These are phyloP conservation scores for Blepharisma stoltei DNA, from an alignment of 73 alveolate genomes.

Conservation along the genomic window DNA sequence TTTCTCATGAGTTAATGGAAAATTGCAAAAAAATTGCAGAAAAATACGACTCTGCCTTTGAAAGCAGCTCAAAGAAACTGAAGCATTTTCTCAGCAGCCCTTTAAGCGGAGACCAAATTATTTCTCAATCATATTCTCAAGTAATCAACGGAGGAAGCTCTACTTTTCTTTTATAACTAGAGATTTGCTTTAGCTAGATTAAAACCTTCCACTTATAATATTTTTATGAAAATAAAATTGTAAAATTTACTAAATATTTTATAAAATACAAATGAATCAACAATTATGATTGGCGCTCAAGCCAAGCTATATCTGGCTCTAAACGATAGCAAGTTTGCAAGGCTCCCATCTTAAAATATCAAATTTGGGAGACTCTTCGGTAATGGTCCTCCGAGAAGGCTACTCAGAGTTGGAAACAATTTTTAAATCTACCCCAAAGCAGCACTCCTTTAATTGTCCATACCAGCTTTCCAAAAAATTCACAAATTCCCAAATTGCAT, in stretches of 20 bases:
- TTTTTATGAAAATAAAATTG: too few species aligned
- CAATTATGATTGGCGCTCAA: too few species aligned
- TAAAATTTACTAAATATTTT: too few species aligned
- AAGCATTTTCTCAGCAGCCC: not conserved
- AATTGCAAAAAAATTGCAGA: too few species aligned
- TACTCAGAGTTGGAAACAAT: not conserved
- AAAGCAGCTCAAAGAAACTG: too few species aligned
- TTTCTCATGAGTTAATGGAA: slow-evolving; percentile 18
- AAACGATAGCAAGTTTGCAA: not conserved
- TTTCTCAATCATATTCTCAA: not conserved
- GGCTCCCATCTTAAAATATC: not conserved
- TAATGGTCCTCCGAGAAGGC: not conserved
- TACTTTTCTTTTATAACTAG: slow-evolving; percentile 7
- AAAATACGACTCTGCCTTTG: too few species aligned
- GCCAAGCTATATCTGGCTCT: too few species aligned
- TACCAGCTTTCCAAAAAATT: slow-evolving; percentile 4
- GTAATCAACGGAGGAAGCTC: not conserved
- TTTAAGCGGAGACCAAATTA: not conserved
- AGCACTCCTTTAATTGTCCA: not conserved
- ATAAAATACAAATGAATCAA: too few species aligned
- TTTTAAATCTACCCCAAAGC: slow-evolving; percentile 2
- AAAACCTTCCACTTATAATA: too few species aligned
- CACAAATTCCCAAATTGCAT: not conserved
- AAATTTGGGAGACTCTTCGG: slow-evolving; percentile 11
- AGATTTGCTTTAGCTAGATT: too few species aligned